Evolutionary conservation across 116 monocot genomes (phyloP), one percentile per base, ranked within the genome.

Genomic region (Dioscorea cayenensis): DNA sequence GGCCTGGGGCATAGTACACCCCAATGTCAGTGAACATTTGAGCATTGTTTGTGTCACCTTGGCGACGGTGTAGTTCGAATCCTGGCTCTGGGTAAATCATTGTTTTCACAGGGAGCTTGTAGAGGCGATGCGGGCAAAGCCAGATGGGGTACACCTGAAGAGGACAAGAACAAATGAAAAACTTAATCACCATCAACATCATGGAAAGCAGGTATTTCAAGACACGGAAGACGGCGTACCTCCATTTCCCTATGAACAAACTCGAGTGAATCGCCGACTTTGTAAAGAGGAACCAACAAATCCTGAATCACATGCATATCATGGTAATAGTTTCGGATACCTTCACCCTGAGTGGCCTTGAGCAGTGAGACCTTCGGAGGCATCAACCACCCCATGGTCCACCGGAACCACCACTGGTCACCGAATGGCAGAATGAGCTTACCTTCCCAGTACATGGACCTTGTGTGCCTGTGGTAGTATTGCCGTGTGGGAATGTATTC

Each of bases 21-120:
- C 90, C 90, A 28, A 90, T 65, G 69, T 90, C 86, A 0, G 86
- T 86, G 73, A 77, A 90, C 86, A 86, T 84, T 68, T 90, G 90
- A 0, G 86, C 86, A 38, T 79, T 79, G 32, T 72, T 77, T 3
- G 84, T 84, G 77, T 86, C 86, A 16, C 86, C 86, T 72, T 84
- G 90, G 49, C 84, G 64, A 22, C 77, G 71, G 35, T 86, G 81
- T 0, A 58, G 72, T 50, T 90, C 86, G 38, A 84, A 86, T 21
- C 77, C 86, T 37, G 78, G 66, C 64, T 90, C 90, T 0, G 84
- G 84, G 25, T 78, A 77, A 25, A 90, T 75, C 84, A 85, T 84
- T 27, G 90, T 86, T 62, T 86, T 86, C 66, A 84, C 67, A 0
- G 79, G 86, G 9, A 77, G 77, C 72, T 86, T 84, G 83, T 77